Evolutionary conservation across 2,329 filamentous ascomycete species (phyloP), one percentile per base, ranked within the genome.

Genomic region (Mollisia scopiformis): DNA sequence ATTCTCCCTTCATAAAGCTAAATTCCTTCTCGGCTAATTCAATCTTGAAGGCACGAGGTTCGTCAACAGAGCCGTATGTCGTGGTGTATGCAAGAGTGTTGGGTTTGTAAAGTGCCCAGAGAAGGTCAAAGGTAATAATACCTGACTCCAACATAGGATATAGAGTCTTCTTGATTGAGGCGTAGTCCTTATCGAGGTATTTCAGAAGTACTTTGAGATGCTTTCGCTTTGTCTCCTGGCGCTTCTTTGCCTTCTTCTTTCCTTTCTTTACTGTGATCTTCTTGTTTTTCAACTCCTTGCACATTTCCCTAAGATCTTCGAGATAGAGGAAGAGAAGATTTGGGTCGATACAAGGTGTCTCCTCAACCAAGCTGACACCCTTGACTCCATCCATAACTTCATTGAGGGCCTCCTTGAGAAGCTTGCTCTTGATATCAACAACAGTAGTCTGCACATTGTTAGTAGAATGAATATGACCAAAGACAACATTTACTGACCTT

Each of bases 41-140:
- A 1, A 94, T 87, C 73, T 91, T 93, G 82, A 96, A 94, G 10
- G 90, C 89, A 16, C 91, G 85, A 1, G 92, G 90, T 68, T 95
- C 88, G 39, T 94, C 90, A 14, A 82, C 78, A 35, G 86, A 87
- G 2, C 90, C 90, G 64, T 96, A 96, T 0, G 91, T 94, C 0
- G 86, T 85, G 0, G 89, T 86, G 72, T 89, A 94, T 1, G 87
- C 89, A 21, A 96, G 84, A 0, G 91, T 92, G 69, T 92, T 91
- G 0, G 93, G 93, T 71, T 95, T 96, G 83, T 90, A 96, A 3
- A 97, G 77, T 0, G 92, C 92, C 93, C 93, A 96, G 1, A 96
- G 79, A 2, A 96, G 82, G 59, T 97, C 92, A 68, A 93, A 97
- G 0, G 92, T 96, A 72, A 96, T 96, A 47, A 92, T 87, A 8